Evolutionary conservation across 345 rosid genomes (phyloP).

Genomic region (Luvunga scandens): DNA sequence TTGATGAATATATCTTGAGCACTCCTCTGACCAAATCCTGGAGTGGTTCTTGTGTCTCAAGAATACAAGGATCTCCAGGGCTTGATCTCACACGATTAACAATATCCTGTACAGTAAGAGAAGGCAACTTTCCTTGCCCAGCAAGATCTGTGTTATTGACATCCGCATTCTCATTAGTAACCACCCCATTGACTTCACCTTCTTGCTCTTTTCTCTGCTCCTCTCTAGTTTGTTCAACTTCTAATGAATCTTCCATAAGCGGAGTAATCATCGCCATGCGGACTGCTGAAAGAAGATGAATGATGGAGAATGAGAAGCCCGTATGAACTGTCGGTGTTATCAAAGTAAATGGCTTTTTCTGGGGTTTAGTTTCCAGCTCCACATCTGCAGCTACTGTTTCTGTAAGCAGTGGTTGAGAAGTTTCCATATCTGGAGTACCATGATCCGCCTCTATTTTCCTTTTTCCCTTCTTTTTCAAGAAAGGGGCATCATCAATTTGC

Average conservation of each 20-base stretch:
- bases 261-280: slow-evolving; percentile 78
- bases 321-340: slow-evolving; percentile 93
- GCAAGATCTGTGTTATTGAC: slow-evolving; percentile 38
- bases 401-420: slow-evolving; percentile 43
- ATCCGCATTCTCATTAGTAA: slow-evolving; percentile 41
- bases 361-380: slow-evolving; percentile 71
- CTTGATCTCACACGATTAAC: slow-evolving; percentile 80
- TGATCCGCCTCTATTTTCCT: slow-evolving; percentile 57
- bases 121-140: slow-evolving; percentile 46
- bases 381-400: slow-evolving; percentile 46
- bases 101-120: slow-evolving; percentile 87
- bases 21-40: slow-evolving; percentile 96
- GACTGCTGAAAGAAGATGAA: slow-evolving; percentile 96
- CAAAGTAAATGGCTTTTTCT: slow-evolving; percentile 78
- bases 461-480: slow-evolving; percentile 66
- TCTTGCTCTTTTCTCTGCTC: slow-evolving; percentile 48
- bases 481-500: slow-evolving; percentile 44
- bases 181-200: slow-evolving; percentile 41
- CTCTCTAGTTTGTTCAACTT: slow-evolving; percentile 44
- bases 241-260: slow-evolving; percentile 63
- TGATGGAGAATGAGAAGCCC: slow-evolving; percentile 89
- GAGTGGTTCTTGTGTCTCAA: slow-evolving; percentile 95
- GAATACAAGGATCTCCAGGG: slow-evolving; percentile 94
- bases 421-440: slow-evolving; percentile 48
- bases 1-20: slow-evolving; percentile 84